These are phyloP conservation scores for Alternaria rosae DNA, from an alignment of 2,329 filamentous ascomycete genomes.

Conservation along the genomic window DNA sequence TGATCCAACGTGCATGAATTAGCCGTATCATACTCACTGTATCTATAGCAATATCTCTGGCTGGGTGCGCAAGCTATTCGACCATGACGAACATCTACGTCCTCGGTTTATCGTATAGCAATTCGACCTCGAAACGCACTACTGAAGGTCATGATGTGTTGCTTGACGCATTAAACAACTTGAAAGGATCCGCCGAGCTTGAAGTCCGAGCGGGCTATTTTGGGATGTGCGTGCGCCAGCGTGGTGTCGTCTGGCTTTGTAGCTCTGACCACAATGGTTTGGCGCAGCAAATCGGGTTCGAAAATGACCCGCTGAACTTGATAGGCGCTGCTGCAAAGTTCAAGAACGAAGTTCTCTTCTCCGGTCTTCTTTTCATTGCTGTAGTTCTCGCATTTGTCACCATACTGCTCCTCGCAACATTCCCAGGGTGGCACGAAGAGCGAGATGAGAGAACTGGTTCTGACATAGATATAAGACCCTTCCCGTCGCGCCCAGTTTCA, in stretches of 20 bases:
- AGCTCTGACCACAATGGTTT: slow-evolving; percentile 83
- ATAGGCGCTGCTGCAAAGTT: background rate
- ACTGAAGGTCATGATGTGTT: background rate
- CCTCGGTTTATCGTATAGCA: background rate
- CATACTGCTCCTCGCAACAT: background rate
- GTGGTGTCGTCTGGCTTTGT: slow-evolving; percentile 87
- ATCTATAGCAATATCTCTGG: background rate
- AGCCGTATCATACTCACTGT: background rate
- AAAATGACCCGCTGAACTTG: background rate
- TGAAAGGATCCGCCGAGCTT: slow-evolving; percentile 78
- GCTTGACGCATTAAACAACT: slow-evolving; percentile 68
- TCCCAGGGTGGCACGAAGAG: background rate
- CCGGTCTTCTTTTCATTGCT: background rate
- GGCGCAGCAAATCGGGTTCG: background rate
- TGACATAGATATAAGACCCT: background rate
- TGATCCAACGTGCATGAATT: background rate
- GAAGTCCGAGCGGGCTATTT: slow-evolving; percentile 94
- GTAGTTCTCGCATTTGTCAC: background rate
- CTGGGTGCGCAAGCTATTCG: background rate
- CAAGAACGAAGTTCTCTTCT: background rate
- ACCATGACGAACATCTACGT: background rate
- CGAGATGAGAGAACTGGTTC: background rate
- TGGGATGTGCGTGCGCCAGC: slow-evolving; percentile 88
- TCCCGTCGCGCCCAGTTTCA: background rate
- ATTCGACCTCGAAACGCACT: background rate